Conservation (phyloP, 2,329 filamentous ascomycete species). For the Botryotinia narcissicola region DNA sequence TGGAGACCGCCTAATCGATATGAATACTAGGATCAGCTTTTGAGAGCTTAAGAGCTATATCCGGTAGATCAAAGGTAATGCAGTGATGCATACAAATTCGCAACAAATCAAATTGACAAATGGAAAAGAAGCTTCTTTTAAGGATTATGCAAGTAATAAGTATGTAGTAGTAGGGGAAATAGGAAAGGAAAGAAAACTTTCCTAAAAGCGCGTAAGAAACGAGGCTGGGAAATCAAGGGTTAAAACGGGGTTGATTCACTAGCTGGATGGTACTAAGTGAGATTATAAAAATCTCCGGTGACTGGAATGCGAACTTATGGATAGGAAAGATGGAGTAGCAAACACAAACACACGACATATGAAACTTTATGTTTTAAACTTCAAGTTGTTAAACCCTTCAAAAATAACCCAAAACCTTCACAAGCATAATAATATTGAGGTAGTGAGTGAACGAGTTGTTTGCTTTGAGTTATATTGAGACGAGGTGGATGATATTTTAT, state of each 20-base stretch:
- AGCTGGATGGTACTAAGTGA: not conserved
- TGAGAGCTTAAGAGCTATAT: not conserved
- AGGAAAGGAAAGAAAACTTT: not conserved
- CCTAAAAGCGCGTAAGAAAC: not conserved
- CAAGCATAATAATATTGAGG: too few relatives aligned
- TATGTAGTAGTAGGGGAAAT: not conserved
- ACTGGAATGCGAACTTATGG: slow-evolving; percentile 1
- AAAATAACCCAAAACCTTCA: too few relatives aligned
- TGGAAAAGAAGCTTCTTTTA: not conserved
- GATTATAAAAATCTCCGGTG: slow-evolving; percentile 10
- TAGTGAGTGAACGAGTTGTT: too few relatives aligned
- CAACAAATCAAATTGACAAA: not conserved
- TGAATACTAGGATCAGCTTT: not conserved
- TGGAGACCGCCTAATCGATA: not conserved
- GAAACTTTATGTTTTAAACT: not conserved
- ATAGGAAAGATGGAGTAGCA: not conserved
- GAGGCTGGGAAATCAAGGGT: slow-evolving; percentile 1
- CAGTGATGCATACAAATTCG: not conserved
- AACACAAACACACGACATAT: not conserved
- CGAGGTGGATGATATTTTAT: too few relatives aligned
- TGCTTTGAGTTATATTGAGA: too few relatives aligned
- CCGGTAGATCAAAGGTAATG: not conserved
- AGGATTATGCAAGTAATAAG: not conserved
- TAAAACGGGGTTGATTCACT: not conserved
- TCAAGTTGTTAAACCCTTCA: too few relatives aligned